Conservation (phyloP, 1,139 yeast species). For the Pichia sp. region DNA sequence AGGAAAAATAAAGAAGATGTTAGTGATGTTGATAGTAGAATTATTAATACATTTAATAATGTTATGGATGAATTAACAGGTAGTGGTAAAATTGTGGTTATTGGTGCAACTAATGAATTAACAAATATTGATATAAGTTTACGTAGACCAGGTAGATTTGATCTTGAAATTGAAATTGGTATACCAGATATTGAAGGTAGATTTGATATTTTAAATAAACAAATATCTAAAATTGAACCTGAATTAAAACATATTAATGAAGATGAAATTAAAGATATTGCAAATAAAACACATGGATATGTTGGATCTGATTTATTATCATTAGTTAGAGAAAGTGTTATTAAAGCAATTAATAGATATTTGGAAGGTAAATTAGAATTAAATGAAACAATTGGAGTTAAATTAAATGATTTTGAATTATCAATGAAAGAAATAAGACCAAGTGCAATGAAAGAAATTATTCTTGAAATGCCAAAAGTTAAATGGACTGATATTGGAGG, state of each 20-base stretch:
- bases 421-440: slow-evolving; percentile 82
- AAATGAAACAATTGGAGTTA: slow-evolving; percentile 13
- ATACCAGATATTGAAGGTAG: slow-evolving; percentile 71
- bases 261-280: slow-evolving; percentile 51
- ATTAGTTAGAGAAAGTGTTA: slow-evolving; percentile 79
- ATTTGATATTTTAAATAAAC: slow-evolving; percentile 54
- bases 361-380: slow-evolving; percentile 29
- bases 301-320: slow-evolving; percentile 91
- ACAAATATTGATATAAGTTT: slow-evolving; percentile 79
- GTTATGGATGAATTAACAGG: slow-evolving; percentile 85
- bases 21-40: slow-evolving; percentile 80
- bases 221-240: slow-evolving; percentile 51
- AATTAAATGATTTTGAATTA: slow-evolving; percentile 48
- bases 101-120: slow-evolving; percentile 58
- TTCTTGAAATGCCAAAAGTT: slow-evolving; percentile 90
- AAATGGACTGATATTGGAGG: slow-evolving; percentile 97
- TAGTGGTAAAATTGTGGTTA: slow-evolving; percentile 38
- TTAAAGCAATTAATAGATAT: slow-evolving; percentile 59
- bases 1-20: slow-evolving; percentile 69
- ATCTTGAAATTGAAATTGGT: slow-evolving; percentile 76
- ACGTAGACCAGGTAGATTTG: slow-evolving; percentile 90
- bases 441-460: slow-evolving; percentile 94
- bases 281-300: slow-evolving; percentile 66
- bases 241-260: slow-evolving; percentile 47
- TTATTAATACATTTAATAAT: slow-evolving; percentile 81